Percentiles rank a stretch among this genome's conserved stretches.
phyloP scores from a whole-genome alignment of 805 yeast species.

The Pichia paraexigua region DNA sequence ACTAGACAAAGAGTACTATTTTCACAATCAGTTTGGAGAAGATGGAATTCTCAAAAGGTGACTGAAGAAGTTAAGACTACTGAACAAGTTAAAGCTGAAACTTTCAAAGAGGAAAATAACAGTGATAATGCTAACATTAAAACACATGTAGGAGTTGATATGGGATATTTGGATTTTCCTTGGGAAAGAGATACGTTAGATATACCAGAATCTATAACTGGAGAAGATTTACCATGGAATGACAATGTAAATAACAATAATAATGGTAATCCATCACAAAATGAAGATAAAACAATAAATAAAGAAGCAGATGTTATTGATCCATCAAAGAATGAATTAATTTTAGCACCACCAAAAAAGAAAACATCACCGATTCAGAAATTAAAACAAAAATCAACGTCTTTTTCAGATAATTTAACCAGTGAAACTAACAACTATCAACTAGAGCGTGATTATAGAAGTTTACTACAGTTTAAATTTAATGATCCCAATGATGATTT shows the following conservation, averaged over 20 bases:
- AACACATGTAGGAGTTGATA: background rate
- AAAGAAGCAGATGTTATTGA: slow-evolving; percentile 4
- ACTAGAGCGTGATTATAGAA: slow-evolving; percentile 24
- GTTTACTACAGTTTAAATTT: slow-evolving; percentile 24
- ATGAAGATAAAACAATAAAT: background rate
- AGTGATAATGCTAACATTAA: slow-evolving; percentile 5
- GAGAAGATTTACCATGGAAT: slow-evolving; percentile 1
- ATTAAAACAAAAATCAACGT: slow-evolving; percentile 5
- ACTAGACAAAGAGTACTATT: background rate
- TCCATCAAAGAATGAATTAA: slow-evolving; percentile 15
- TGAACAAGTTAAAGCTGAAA: background rate
- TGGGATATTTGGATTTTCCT: slow-evolving; percentile 4
- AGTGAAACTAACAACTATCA: background rate
- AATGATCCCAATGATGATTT: slow-evolving; percentile 20
- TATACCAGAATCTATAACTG: background rate
- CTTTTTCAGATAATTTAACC: background rate
- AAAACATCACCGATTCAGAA: slow-evolving; percentile 17
- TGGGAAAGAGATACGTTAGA: slow-evolving; percentile 6
- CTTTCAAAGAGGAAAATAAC: slow-evolving; percentile 5
- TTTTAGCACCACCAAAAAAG: slow-evolving; percentile 21
- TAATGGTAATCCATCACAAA: background rate
- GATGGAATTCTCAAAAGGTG: background rate
- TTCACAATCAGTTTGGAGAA: background rate
- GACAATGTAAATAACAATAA: background rate
- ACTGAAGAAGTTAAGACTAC: background rate